Percentiles rank a stretch among this genome's conserved stretches.
phyloP scores from a whole-genome alignment of 2,329 filamentous ascomycete species.

The Sordariomycetes sp. region DNA sequence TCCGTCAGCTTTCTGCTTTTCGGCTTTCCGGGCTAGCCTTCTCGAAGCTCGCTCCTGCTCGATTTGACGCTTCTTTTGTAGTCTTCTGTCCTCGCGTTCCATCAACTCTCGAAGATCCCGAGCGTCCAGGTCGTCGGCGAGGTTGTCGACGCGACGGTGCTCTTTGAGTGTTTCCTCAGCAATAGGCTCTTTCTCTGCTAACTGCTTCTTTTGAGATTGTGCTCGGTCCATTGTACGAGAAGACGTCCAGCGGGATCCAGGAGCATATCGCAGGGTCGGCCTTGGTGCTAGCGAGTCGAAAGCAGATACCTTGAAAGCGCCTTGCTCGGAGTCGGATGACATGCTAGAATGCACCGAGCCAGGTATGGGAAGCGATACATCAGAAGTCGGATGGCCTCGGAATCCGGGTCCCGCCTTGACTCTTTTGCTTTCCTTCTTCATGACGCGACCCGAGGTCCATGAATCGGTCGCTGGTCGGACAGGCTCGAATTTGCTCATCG shows the following conservation, averaged over 20 bases:
- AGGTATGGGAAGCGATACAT: conserved; percentile 64
- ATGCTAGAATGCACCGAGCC: conserved; percentile 70
- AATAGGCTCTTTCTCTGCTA: conserved; percentile 41
- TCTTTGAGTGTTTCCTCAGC: conserved; percentile 52
- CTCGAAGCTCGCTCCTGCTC: conserved; percentile 60
- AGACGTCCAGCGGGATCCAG: conserved; percentile 49
- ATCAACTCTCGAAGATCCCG: conserved; percentile 78
- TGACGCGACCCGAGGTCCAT: conserved; percentile 49
- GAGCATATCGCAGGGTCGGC: conserved; percentile 70
- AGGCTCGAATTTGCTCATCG: conserved; percentile 66
- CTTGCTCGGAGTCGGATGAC: conserved; percentile 63
- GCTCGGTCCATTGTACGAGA: conserved; percentile 34
- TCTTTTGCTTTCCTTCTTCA: conserved; percentile 57
- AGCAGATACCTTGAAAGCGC: conserved; percentile 69
- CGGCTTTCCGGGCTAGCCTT: conserved; percentile 55
- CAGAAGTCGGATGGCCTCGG: conserved; percentile 44
- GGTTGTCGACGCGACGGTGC: conserved; percentile 54
- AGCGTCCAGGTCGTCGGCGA: conserved; percentile 81
- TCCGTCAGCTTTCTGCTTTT: conserved; percentile 53
- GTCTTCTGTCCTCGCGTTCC: conserved; percentile 77
- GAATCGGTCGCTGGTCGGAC: conserved; percentile 52
- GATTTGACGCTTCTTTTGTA: conserved; percentile 60
- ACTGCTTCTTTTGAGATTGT: conserved; percentile 42
- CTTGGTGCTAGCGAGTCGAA: conserved; percentile 77
- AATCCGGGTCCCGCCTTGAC: conserved; percentile 41